phyloP scores from a whole-genome alignment of 805 yeast genomes.

The Metschnikowia dekortorum region DNA sequence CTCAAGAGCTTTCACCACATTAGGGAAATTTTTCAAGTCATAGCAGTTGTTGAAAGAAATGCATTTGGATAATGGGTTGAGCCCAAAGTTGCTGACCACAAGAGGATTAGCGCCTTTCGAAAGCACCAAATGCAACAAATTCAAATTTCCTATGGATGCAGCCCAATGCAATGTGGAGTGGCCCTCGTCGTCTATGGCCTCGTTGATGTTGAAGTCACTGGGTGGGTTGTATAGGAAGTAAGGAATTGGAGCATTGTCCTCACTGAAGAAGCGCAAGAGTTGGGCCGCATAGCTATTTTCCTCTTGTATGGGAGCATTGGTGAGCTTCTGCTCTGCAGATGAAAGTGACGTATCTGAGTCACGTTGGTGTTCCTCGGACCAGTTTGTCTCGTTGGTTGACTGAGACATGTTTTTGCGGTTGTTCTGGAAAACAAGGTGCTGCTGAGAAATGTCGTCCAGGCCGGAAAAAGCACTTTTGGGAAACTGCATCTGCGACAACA shows the following conservation, averaged over 20 bases:
- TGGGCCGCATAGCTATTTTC: constrained; percentile 38
- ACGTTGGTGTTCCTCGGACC: constrained; percentile 37
- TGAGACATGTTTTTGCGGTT: constrained; percentile 22
- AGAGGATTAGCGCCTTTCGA: constrained; percentile 68
- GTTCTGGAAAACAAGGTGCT: constrained; percentile 13
- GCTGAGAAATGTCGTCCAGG: constrained; percentile 11
- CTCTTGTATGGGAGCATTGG: constrained; percentile 42
- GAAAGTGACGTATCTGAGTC: constrained; percentile 39
- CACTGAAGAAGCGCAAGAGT: constrained; percentile 39
- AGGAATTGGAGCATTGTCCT: constrained; percentile 49
- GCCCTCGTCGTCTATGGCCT: constrained; percentile 88
- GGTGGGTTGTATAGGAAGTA: constrained; percentile 62
- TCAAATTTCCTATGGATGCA: constrained; percentile 85
- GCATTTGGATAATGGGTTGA: constrained; percentile 82
- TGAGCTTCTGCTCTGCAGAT: constrained; percentile 12
- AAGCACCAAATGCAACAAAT: constrained; percentile 69
- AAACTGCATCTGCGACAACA: background rate
- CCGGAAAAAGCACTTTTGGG: background rate
- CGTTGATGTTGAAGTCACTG: constrained; percentile 61
- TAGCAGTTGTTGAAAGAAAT: constrained; percentile 85
- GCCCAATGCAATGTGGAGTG: constrained; percentile 98
- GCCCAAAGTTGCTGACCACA: constrained; percentile 58
- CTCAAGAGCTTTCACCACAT: constrained; percentile 68
- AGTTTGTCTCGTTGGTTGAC: constrained; percentile 41
- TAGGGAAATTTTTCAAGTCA: constrained; percentile 74